Base-by-base conservation (phyloP, 805 yeast genomes). In the Debaryomyces tyrocola region DNA sequence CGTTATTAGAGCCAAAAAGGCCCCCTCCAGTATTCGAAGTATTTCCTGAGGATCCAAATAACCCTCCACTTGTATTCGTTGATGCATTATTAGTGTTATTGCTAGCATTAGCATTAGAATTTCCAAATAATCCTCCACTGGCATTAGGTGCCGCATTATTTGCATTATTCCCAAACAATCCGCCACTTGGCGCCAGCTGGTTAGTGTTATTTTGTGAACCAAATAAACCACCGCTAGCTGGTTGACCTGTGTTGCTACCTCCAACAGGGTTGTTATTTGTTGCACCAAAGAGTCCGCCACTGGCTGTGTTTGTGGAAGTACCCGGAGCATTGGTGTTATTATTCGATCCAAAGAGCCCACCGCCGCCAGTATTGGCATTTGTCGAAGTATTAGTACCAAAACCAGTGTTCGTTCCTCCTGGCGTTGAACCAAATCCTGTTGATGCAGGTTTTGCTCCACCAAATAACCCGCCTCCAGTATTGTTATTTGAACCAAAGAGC, bases 111-210 rank as follows among this genome's bases (percentile, higher is more conserved):
- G 27, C 27, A 24, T 24, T 24, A 24, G 27, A 24, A 20, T 35
- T 43, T 33, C 60, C 62, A 55, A 63, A 64, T 2, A 59, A 49
- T 11, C 60, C 60, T 10, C 66, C 66, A 15, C 38, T 17, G 8
- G 38, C 14, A 21, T n/a, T 37, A 17, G 36, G 2, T 8, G 38
- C 12, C 8, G 24, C 20, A 33, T 20, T 40, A 15, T 10, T 37
- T 9, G 41, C 21, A 24, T 46, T 20, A 46, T 20, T 37, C 6
- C 55, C 55, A 45, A 51, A 51, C 37, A 42, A 42, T 36, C 51
- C 47, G 5, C 40, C 24, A 20, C 21, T 39, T 2, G 53, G 21
- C 10, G 38, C 12, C 6, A 9, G 20, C 12, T 17, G 24, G 5
- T 11, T 31, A 20, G 28, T 15, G 28, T 47, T 47, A 11, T 15